Percentiles rank a stretch among this genome's conserved stretches.
Evolutionary conservation across 1,139 yeast genomes (phyloP).

Genomic region (Pichia sp.): DNA sequence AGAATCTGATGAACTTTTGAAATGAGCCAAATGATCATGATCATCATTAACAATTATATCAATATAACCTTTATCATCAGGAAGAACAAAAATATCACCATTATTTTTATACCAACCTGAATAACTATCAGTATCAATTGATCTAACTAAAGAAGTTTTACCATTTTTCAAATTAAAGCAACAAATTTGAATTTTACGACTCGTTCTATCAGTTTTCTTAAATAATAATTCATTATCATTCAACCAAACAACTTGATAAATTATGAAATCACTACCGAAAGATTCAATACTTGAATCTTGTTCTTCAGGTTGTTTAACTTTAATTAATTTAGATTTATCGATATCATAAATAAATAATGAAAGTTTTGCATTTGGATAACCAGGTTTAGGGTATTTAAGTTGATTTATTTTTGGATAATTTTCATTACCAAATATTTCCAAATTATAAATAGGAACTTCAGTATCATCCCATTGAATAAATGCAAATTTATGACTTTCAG

Average conservation of each 20-base stretch:
- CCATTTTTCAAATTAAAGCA: constrained; percentile 32
- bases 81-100: constrained; percentile 31
- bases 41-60: constrained; percentile 66
- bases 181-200: constrained; percentile 52
- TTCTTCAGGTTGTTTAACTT: constrained; percentile 25
- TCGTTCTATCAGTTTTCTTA: constrained; percentile 65
- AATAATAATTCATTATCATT: constrained; percentile 46
- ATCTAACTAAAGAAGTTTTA: constrained; percentile 35
- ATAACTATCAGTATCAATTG: constrained; percentile 39
- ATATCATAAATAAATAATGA: constrained; percentile 41
- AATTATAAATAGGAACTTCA: constrained; percentile 52
- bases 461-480: constrained; percentile 68
- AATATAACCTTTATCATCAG: constrained; percentile 50
- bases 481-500: constrained; percentile 56
- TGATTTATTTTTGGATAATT: constrained; percentile 51
- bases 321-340: constrained; percentile 10
- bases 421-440: constrained; percentile 50
- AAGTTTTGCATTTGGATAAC: constrained; percentile 61
- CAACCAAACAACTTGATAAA: constrained; percentile 73
- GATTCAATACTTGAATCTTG: constrained; percentile 3
- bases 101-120: constrained; percentile 48
- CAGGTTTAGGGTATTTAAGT: constrained; percentile 88
- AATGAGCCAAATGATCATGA: constrained; percentile 63
- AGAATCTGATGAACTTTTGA: constrained; percentile 31
- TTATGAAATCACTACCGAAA: constrained; percentile 43